phyloP scores from a whole-genome alignment of 2,329 filamentous ascomycete genomes.

The Fusarium proliferatum region DNA sequence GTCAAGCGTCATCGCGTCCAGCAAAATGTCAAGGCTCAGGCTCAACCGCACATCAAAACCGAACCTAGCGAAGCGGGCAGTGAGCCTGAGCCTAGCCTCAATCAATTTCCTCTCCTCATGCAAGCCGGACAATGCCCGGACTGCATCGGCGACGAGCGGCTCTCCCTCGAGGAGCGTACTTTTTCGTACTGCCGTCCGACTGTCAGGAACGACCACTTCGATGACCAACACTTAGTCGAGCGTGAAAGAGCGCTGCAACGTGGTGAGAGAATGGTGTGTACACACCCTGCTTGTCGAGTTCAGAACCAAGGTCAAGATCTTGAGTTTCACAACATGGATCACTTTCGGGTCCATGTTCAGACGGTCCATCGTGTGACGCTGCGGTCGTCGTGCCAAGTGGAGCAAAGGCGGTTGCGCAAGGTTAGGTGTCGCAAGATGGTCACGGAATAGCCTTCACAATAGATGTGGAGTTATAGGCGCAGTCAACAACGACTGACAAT shows the following conservation, averaged over 20 bases:
- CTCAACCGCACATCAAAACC: neutral
- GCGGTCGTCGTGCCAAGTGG: neutral
- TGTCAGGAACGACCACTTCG: neutral
- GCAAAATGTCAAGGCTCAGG: neutral
- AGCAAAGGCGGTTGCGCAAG: no score
- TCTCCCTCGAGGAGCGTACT: neutral
- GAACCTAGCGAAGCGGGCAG: conserved; percentile 11
- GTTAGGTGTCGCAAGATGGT: neutral
- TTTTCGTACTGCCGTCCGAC: conserved; percentile 2
- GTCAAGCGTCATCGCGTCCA: neutral
- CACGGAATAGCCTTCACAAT: neutral
- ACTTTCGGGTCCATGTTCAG: neutral
- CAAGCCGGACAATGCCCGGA: neutral
- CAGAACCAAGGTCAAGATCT: neutral
- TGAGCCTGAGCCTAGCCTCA: neutral
- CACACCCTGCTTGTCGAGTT: neutral
- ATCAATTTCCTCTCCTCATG: conserved; percentile 2
- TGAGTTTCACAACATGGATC: neutral
- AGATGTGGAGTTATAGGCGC: no score
- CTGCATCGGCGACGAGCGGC: neutral
- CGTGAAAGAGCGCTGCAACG: neutral
- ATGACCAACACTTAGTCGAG: neutral
- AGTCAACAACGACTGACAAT: no score
- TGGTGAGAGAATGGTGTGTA: neutral
- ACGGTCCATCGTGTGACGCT: neutral